Conservation (phyloP, 805 yeast species). For the Saccharomycopsis javanensis region DNA sequence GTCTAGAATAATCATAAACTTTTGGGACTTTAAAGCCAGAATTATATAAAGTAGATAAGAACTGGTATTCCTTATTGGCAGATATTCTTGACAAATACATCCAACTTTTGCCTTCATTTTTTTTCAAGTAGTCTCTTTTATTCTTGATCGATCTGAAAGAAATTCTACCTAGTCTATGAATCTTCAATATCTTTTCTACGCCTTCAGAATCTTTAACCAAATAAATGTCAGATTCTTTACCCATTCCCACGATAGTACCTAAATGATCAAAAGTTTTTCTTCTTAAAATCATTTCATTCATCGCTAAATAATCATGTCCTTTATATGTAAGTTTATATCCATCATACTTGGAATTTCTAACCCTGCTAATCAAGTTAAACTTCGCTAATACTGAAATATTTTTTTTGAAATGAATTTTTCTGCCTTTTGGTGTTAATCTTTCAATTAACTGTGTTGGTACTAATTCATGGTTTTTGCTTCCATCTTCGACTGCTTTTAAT, state of each 20-base stretch:
- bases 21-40: constrained; percentile 81
- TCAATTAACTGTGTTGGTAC: constrained; percentile 85
- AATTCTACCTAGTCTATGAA: constrained; percentile 88
- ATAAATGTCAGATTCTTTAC: constrained; percentile 94
- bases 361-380: constrained; percentile 60
- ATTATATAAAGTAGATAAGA: constrained; percentile 64
- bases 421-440: constrained; percentile 41
- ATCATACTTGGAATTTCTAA: constrained; percentile 89
- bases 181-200: constrained; percentile 64
- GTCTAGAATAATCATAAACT: constrained; percentile 85
- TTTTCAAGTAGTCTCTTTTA: constrained; percentile 81
- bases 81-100: constrained; percentile 85
- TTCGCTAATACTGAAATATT: constrained; percentile 83
- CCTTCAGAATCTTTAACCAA: constrained; percentile 65
- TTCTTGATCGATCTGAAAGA: constrained; percentile 89
- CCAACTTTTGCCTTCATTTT: constrained; percentile 73
- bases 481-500: constrained; percentile 80
- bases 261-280: constrained; percentile 65
- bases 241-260: constrained; percentile 88
- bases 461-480: constrained; percentile 86
- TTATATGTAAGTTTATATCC: constrained; percentile 83
- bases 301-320: constrained; percentile 89
- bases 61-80: constrained; percentile 85
- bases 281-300: constrained; percentile 64
- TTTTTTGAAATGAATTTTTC: constrained; percentile 64